A percentile compares a stretch with the other conserved stretches of the same genome.
phyloP scores from a whole-genome alignment of 345 rosid species.

The Acer campestre region DNA sequence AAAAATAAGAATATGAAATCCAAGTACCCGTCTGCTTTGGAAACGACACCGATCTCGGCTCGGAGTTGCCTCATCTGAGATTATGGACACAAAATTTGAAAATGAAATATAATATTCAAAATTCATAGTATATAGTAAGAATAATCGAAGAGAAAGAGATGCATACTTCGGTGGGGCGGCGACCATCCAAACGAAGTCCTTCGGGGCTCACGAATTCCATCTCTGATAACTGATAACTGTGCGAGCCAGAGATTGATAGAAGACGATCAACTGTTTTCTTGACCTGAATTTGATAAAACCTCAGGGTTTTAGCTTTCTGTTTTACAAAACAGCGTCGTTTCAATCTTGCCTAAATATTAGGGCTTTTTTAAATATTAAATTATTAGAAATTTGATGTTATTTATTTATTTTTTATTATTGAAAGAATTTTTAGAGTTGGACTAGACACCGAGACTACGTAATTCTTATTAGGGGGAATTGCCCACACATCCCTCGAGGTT shows the following conservation, averaged over 20 bases:
- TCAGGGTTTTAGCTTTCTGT: conserved; percentile 16
- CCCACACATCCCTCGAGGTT: too few relatives aligned
- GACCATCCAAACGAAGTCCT: conserved; percentile 84
- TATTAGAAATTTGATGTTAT: too few relatives aligned
- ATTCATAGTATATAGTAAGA: neutral
- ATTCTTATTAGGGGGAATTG: too few relatives aligned
- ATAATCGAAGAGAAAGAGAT: conserved; percentile 4
- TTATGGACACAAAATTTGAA: neutral
- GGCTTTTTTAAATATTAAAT: too few relatives aligned
- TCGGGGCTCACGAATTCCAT: conserved; percentile 92
- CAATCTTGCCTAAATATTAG: too few relatives aligned
- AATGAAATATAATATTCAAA: neutral
- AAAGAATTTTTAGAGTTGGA: too few relatives aligned
- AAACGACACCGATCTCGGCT: conserved; percentile 75
- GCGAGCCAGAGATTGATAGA: too few relatives aligned
- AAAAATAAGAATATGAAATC: neutral
- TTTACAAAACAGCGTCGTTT: neutral
- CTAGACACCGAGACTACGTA: too few relatives aligned
- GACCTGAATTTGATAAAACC: neutral
- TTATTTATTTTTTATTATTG: too few relatives aligned
- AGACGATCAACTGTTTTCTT: neutral
- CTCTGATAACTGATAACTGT: neutral
- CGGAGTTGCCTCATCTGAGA: conserved; percentile 87
- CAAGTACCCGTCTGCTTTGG: conserved; percentile 81
- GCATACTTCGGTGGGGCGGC: conserved; percentile 76